A percentile compares a stretch with the other conserved stretches of the same genome.
These are phyloP conservation scores for Ophiorrhiza pumila DNA, from an alignment of 257 asterid genomes.

Conservation along the genomic window DNA sequence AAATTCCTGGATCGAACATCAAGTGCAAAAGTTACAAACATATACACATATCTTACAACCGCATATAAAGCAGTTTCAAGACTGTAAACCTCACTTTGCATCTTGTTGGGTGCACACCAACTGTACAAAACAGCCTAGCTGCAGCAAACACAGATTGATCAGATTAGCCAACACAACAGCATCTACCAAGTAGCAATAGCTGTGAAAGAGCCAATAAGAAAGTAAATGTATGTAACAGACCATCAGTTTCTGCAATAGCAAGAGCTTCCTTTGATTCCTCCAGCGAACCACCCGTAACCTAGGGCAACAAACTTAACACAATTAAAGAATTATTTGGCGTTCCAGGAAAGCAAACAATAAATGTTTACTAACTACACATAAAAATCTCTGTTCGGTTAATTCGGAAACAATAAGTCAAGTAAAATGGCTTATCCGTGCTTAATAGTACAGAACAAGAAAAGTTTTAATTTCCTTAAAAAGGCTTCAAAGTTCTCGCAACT, in stretches of 20 bases:
- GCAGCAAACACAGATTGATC: slow-evolving; percentile 18
- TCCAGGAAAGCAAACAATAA: background rate
- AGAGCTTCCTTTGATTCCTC: slow-evolving; percentile 94
- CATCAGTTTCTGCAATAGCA: slow-evolving; percentile 95
- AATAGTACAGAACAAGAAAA: background rate
- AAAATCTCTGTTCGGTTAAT: background rate
- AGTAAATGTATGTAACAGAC: slow-evolving; percentile 33
- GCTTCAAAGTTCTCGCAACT: background rate
- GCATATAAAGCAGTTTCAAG: background rate
- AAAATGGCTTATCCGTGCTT: too few relatives aligned
- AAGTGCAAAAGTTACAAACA: slow-evolving; percentile 8
- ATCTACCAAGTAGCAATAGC: background rate
- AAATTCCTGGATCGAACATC: slow-evolving; percentile 56
- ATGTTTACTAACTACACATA: background rate
- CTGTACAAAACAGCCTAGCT: slow-evolving; percentile 96
- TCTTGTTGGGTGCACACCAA: slow-evolving; percentile 99
- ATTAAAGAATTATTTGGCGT: background rate
- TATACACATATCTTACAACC: background rate
- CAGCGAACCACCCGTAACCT: slow-evolving; percentile 97
- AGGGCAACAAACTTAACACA: slow-evolving; percentile 14
- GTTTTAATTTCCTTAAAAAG: background rate
- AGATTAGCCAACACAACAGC: background rate
- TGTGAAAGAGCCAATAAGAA: background rate
- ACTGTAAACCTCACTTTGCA: slow-evolving; percentile 61
- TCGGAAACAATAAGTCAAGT: too few relatives aligned